phyloP scores from a whole-genome alignment of 805 yeast genomes.

The Metschnikowia borealis region DNA sequence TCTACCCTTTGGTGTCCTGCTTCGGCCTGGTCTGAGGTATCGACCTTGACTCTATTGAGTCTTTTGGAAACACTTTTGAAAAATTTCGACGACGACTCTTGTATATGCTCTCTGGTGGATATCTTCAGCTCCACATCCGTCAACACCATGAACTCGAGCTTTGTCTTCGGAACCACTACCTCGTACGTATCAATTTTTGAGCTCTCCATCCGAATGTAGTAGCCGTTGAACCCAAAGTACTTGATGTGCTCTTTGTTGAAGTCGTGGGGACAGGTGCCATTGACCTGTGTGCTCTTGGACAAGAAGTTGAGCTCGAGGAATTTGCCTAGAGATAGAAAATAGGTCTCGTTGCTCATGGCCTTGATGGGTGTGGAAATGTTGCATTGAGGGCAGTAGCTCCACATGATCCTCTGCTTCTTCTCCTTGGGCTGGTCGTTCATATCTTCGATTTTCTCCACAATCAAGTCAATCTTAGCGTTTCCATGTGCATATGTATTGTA shows the following conservation, averaged over 20 bases:
- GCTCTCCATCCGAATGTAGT: slow-evolving; percentile 76
- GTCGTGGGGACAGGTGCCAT: slow-evolving; percentile 68
- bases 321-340: slow-evolving; percentile 91
- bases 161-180: slow-evolving; percentile 70
- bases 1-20: slow-evolving; percentile 60
- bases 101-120: slow-evolving; percentile 53
- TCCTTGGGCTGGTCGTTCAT: slow-evolving; percentile 21
- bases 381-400: slow-evolving; percentile 89
- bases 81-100: slow-evolving; percentile 51
- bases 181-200: slow-evolving; percentile 73
- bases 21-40: slow-evolving; percentile 65
- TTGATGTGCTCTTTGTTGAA: slow-evolving; percentile 77
- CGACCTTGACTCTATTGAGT: slow-evolving; percentile 70
- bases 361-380: slow-evolving; percentile 68
- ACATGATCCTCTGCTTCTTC: slow-evolving; percentile 64
- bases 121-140: slow-evolving; percentile 65
- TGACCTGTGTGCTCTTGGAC: slow-evolving; percentile 38
- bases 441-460: slow-evolving; percentile 50
- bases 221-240: slow-evolving; percentile 76
- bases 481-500: slow-evolving; percentile 88
- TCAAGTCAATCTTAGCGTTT: slow-evolving; percentile 72
- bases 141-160: slow-evolving; percentile 67
- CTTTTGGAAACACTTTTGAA: slow-evolving; percentile 71
- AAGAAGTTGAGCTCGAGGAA: slow-evolving; percentile 84
- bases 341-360: slow-evolving; percentile 81